Conservation (phyloP, 345 rosid genomes). For the Populus deltoides region DNA sequence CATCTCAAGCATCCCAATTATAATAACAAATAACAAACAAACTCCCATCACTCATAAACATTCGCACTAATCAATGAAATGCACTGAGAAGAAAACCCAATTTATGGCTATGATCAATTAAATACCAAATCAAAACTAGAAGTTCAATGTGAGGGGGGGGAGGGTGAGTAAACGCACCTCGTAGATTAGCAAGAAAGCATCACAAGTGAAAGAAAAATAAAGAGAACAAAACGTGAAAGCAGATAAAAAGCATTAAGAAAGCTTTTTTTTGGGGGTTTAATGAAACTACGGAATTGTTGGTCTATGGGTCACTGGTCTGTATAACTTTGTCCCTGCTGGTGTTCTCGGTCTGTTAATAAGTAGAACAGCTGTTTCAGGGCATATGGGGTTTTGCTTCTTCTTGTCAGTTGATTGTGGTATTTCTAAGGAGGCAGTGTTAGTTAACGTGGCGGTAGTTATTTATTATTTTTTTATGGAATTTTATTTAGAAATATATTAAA, state of each 20-base stretch:
- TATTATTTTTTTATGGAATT: too few relatives aligned
- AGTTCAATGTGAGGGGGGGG: background rate
- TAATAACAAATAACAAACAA: background rate
- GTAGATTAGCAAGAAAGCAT: background rate
- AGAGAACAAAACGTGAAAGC: background rate
- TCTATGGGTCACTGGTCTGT: background rate
- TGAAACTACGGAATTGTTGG: background rate
- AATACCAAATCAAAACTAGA: constrained; percentile 1
- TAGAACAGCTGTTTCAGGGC: background rate
- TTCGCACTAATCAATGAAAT: too few relatives aligned
- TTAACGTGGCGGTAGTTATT: too few relatives aligned
- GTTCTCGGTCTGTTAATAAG: background rate
- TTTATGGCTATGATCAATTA: background rate
- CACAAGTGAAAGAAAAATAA: background rate
- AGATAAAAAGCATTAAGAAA: background rate
- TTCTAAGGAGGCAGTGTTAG: too few relatives aligned
- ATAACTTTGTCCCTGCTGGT: background rate
- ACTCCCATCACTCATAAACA: background rate
- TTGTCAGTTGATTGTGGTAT: too few relatives aligned
- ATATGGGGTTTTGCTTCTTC: too few relatives aligned
- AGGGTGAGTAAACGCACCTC: constrained; percentile 6
- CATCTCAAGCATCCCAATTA: background rate
- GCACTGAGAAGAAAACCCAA: too few relatives aligned
- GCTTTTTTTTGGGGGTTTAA: background rate
- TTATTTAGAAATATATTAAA: too few relatives aligned